A percentile compares a stretch with the other conserved stretches of the same genome.
These are phyloP conservation scores for Angomonas ambiguus DNA, from an alignment of 208 protist genomes.

Conservation along the genomic window DNA sequence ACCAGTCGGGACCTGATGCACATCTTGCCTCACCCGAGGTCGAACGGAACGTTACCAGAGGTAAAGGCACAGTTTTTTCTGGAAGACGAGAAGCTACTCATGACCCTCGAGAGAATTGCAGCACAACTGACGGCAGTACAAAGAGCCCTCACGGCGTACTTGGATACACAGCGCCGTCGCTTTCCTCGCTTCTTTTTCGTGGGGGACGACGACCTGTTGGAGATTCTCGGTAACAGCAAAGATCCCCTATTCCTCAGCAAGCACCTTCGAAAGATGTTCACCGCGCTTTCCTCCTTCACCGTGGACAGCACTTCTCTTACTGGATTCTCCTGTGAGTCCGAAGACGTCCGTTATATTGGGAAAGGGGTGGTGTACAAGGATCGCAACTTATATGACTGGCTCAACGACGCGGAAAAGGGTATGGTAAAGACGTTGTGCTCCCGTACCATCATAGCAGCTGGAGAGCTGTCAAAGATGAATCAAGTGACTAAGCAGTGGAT, in stretches of 20 bases:
- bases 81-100: slow-evolving; percentile 87
- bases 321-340: slow-evolving; percentile 93
- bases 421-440: slow-evolving; percentile 88
- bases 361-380: slow-evolving; percentile 14
- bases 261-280: slow-evolving; percentile 99
- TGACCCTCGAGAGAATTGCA: slow-evolving; percentile 89
- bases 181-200: slow-evolving; percentile 99
- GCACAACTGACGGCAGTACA: slow-evolving; percentile 94
- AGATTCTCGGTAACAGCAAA: slow-evolving; percentile 98
- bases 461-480: slow-evolving; percentile 19
- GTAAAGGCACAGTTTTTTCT: slow-evolving; percentile 86
- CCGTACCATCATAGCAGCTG: slow-evolving; percentile 39
- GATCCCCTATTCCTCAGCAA: slow-evolving; percentile 93
- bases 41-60: slow-evolving; percentile 34
- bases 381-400: slow-evolving; percentile 94
- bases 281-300: slow-evolving; percentile 92
- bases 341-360: slow-evolving; percentile 75
- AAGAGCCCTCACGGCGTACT: slow-evolving; percentile 96
- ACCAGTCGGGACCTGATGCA: slow-evolving; percentile 93
- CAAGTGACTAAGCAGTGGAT: slow-evolving; percentile 84
- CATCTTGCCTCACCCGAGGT: slow-evolving; percentile 87
- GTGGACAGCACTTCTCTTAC: slow-evolving; percentile 43
- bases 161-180: slow-evolving; percentile 94
- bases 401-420: slow-evolving; percentile 82
- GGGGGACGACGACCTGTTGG: slow-evolving; percentile 99